phyloP scores from a whole-genome alignment of 768 basidiomycete species.

The Kwoniella shandongensis region DNA sequence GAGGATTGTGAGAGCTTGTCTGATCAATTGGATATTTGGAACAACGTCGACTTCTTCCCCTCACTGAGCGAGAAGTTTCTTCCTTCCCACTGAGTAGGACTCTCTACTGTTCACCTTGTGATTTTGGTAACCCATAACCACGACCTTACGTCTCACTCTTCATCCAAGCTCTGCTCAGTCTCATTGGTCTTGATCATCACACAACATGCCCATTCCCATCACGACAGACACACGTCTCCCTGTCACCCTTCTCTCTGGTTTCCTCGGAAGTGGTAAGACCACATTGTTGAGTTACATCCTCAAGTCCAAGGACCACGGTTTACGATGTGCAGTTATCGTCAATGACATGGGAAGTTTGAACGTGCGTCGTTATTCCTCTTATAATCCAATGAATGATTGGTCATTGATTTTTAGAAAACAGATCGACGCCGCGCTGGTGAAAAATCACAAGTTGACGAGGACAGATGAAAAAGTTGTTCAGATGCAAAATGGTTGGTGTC shows the following conservation, averaged over 20 bases:
- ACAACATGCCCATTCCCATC: constrained; percentile 26
- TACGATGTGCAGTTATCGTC: constrained; percentile 47
- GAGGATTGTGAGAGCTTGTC: too few relatives aligned
- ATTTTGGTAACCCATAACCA: too few relatives aligned
- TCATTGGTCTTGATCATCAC: not conserved
- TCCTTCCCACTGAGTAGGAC: too few relatives aligned
- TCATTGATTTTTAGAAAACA: not conserved
- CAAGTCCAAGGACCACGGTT: constrained; percentile 41
- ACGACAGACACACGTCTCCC: constrained; percentile 42
- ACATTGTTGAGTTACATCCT: constrained; percentile 49
- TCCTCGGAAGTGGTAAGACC: constrained; percentile 51
- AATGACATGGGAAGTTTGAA: constrained; percentile 53
- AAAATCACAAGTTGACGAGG: constrained; percentile 44
- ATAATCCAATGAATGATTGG: not conserved
- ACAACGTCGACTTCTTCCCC: too few relatives aligned
- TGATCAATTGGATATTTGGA: too few relatives aligned
- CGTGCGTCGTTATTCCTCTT: constrained; percentile 19
- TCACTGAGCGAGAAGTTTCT: too few relatives aligned
- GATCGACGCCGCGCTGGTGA: constrained; percentile 50
- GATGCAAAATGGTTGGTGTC: constrained; percentile 49
- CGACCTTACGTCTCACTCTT: too few relatives aligned
- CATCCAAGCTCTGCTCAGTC: not conserved
- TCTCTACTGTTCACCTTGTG: too few relatives aligned
- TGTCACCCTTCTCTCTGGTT: constrained; percentile 51
- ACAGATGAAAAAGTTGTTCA: constrained; percentile 48